These are phyloP conservation scores for Inga oerstediana DNA, from an alignment of 306 rosid genomes.

Conservation along the genomic window DNA sequence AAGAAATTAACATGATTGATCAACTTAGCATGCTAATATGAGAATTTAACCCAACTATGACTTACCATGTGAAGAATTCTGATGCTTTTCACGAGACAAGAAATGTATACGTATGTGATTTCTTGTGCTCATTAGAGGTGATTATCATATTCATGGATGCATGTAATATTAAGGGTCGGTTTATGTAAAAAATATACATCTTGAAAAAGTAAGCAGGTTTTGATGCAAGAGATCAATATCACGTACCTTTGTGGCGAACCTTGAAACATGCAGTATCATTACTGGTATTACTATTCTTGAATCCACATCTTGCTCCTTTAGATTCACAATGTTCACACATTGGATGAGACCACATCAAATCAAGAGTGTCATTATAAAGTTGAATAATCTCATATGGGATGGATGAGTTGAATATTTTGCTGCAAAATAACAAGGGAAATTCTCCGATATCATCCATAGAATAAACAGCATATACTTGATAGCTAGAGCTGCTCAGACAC, in stretches of 20 bases:
- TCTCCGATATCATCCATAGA: neutral
- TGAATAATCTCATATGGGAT: neutral
- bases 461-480: neutral
- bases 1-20: neutral
- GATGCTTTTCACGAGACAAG: neutral
- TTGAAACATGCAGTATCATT: neutral
- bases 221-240: neutral
- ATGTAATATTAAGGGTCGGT: too few relatives aligned
- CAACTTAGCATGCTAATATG: neutral
- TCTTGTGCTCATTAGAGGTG: neutral
- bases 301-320: constrained; percentile 29
- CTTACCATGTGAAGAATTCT: neutral
- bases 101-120: neutral
- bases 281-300: constrained; percentile 15
- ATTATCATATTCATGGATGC: too few relatives aligned
- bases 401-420: constrained; percentile 32
- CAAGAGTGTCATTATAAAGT: neutral
- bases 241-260: neutral
- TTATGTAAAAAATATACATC: too few relatives aligned
- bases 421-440: constrained; percentile 10
- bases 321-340: constrained; percentile 35
- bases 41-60: too few relatives aligned
- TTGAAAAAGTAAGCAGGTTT: neutral
- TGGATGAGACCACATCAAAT: constrained; percentile 27
- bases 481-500: constrained; percentile 19